A percentile compares a stretch with the other conserved stretches of the same genome.
phyloP scores from a whole-genome alignment of 2,329 filamentous ascomycete genomes.

The Chrysosporium queenslandicum region DNA sequence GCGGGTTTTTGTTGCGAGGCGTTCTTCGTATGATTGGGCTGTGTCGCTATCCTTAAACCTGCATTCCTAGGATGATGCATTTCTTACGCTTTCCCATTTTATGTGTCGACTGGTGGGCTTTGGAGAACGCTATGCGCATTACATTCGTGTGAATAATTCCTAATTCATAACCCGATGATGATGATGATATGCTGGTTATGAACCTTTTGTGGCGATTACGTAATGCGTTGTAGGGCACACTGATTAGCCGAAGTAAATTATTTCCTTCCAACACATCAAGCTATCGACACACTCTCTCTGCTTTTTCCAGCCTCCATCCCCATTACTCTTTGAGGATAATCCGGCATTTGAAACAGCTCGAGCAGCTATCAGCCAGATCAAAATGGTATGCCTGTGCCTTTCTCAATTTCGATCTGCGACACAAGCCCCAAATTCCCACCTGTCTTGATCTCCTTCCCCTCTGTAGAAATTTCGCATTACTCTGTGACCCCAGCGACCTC shows the following conservation, averaged over 20 bases:
- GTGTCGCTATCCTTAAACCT: neutral
- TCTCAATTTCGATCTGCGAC: neutral
- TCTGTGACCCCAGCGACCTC: neutral
- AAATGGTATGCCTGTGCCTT: slow-evolving; percentile 36
- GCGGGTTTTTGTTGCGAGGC: neutral
- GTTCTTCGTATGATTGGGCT: neutral
- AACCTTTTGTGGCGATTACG: slow-evolving; percentile 1
- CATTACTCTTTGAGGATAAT: slow-evolving; percentile 45
- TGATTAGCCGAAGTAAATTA: slow-evolving; percentile 15
- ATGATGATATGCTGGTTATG: neutral
- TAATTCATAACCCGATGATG: neutral
- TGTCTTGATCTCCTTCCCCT: no score
- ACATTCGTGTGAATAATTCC: slow-evolving; percentile 1
- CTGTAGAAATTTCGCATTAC: no score
- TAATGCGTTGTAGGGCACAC: slow-evolving; percentile 25
- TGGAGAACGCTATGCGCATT: neutral
- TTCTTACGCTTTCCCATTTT: neutral
- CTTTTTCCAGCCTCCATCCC: neutral
- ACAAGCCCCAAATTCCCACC: slow-evolving; percentile 8
- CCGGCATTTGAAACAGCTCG: slow-evolving; percentile 37
- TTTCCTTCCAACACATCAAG: neutral
- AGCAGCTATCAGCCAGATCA: slow-evolving; percentile 26
- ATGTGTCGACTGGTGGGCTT: neutral
- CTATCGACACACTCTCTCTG: neutral
- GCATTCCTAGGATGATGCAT: slow-evolving; percentile 1